Evolutionary conservation across 2,329 filamentous ascomycete species (phyloP), one percentile per base, ranked within the genome.

Genomic region (Ramichloridium luteum): DNA sequence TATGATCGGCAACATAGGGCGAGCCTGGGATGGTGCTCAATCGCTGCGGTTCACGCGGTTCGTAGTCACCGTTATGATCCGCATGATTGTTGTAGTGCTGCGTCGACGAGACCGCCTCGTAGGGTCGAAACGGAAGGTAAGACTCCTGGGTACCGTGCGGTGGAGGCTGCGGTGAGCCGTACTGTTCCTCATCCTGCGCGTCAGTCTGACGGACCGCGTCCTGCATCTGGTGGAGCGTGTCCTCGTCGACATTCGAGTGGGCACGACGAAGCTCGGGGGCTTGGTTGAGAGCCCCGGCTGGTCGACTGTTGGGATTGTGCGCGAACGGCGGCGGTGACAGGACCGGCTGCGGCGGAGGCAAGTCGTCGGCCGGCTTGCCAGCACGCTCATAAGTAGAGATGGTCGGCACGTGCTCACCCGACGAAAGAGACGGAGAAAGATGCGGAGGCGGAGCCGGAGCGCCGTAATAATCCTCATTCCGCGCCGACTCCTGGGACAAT

Each of bases 161-260:
- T 15, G 14, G 23, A 23, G 25, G 12, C 13, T 36, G 27, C 14
- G 16, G 30, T 23, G 26, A 28, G 34, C 23, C 25, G 20, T 38
- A 23, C 25, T 36, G 36, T 32, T 39, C 40, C 4, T 44, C 43
- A 13, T 46, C 40, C 13, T 46, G 36, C 52, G 52, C 32, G 13
- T 31, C 31, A 12, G 44, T 38, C 26, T 40, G 37, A n/a, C 46
- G 49, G 27, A 44, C 73, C 27, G 79, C 80, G 43, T 77, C 79
- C 17, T 74, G 74, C 52, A 96, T 67, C 51, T 94, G 84, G 27
- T 77, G 70, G 27, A 94, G 65, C 1, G 88, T 96, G 1, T 75
- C 76, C 44, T 68, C 72, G 15, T 90, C 93, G 54, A 96, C 76
- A 13, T 84, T 77, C 45, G 79, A 85, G 45, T 84, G 90, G 31